phyloP scores from a whole-genome alignment of 768 basidiomycete genomes.

The Boletus rex-veris region DNA sequence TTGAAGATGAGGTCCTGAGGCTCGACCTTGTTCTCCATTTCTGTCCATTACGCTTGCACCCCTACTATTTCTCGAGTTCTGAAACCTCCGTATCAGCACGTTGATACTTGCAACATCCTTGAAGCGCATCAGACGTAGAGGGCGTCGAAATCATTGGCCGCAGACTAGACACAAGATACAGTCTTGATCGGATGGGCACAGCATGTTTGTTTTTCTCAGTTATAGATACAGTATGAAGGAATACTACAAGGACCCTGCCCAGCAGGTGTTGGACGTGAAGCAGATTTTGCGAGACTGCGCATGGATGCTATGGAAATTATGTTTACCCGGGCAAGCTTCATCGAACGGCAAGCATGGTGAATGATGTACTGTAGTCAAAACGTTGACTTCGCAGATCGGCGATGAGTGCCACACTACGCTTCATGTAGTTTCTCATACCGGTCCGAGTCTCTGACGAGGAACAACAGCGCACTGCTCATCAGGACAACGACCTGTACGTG shows the following conservation, averaged over 20 bases:
- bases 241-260: neutral
- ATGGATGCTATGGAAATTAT: neutral
- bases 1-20: too few relatives aligned
- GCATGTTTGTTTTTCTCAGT: too few relatives aligned
- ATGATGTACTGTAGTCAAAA: neutral
- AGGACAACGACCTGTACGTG: conserved; percentile 13
- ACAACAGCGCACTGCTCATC: conserved; percentile 12
- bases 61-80: too few relatives aligned
- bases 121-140: neutral
- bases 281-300: neutral
- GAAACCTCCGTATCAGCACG: too few relatives aligned
- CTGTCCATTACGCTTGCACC: too few relatives aligned
- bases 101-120: too few relatives aligned
- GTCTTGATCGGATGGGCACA: neutral
- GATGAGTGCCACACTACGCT: neutral
- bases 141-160: neutral
- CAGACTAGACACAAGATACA: neutral
- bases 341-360: neutral
- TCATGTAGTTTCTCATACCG: conserved; percentile 9
- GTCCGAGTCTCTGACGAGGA: conserved; percentile 26
- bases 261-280: neutral
- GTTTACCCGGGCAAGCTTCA: neutral
- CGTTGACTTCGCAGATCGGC: neutral
- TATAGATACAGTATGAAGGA: neutral
- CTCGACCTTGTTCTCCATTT: too few relatives aligned